These are phyloP conservation scores for Aspergillus egyptiacus DNA, from an alignment of 495 filamentous ascomycete species.

Conservation along the genomic window DNA sequence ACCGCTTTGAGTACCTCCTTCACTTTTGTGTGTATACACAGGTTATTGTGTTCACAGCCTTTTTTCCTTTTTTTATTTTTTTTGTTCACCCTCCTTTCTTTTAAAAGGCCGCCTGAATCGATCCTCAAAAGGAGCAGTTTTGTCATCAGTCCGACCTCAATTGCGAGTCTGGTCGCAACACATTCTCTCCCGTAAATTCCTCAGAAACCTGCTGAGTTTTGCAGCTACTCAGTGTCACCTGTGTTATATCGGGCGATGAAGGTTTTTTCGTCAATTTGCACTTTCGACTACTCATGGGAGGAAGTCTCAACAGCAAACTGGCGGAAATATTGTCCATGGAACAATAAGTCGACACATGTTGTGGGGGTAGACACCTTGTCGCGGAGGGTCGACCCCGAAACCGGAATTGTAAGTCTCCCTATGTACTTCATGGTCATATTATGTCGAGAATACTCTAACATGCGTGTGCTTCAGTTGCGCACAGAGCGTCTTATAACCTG, in stretches of 20 bases:
- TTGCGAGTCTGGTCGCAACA: no score
- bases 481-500: constrained; percentile 97
- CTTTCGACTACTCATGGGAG: constrained; percentile 96
- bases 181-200: background rate
- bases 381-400: constrained; percentile 68
- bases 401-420: constrained; percentile 64
- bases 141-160: no score
- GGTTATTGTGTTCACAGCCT: background rate
- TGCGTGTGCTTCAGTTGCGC: constrained; percentile 53
- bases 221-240: background rate
- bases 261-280: constrained; percentile 81
- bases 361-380: constrained; percentile 89
- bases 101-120: no score
- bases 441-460: background rate
- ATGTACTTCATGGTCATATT: background rate
- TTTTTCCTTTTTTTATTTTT: no score
- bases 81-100: background rate
- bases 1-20: background rate
- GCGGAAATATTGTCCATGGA: constrained; percentile 98
- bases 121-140: no score
- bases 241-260: constrained; percentile 56
- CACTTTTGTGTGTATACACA: constrained; percentile 3
- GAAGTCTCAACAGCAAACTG: constrained; percentile 99
- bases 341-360: constrained; percentile 89
- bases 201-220: background rate